Evolutionary conservation across 768 basidiomycete species (phyloP).

Genomic region (Neoboletus subvelutipes): DNA sequence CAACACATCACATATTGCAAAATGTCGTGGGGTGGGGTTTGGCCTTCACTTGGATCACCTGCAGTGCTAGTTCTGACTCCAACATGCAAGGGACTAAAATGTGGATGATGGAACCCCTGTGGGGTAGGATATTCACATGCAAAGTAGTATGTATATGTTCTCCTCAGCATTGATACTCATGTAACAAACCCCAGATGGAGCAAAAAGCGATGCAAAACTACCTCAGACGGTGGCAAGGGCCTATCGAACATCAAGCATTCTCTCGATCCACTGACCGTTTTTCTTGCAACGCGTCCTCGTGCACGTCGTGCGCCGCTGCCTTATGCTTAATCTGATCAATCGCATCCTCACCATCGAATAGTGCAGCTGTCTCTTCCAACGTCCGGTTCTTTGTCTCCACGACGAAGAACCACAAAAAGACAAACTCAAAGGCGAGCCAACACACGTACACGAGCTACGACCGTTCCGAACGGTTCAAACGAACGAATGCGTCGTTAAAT

Average conservation of each 20-base stretch:
- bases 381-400: slow-evolving; percentile 40
- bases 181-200: not conserved
- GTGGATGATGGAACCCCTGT: not conserved
- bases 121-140: not conserved
- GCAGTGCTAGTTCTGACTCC: not conserved
- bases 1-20: not conserved
- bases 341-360: slow-evolving; percentile 63
- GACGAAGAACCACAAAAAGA: slow-evolving; percentile 14
- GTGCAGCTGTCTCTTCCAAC: slow-evolving; percentile 68
- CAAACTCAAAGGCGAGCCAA: slow-evolving; percentile 18
- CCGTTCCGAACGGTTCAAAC: not conserved
- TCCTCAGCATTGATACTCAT: not conserved
- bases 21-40: not conserved
- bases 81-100: not conserved
- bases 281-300: slow-evolving; percentile 2
- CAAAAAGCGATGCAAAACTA: not conserved
- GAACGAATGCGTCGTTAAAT: not conserved
- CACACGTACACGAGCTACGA: slow-evolving; percentile 22
- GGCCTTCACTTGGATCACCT: not conserved
- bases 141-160: not conserved
- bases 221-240: too few species aligned
- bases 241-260: not conserved
- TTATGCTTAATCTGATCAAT: slow-evolving; percentile 17
- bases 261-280: slow-evolving; percentile 1
- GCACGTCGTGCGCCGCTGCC: not conserved